Percentiles rank a stretch among this genome's conserved stretches.
Evolutionary conservation across 768 basidiomycete species (phyloP).

Genomic region (Lentinula guzmanii): DNA sequence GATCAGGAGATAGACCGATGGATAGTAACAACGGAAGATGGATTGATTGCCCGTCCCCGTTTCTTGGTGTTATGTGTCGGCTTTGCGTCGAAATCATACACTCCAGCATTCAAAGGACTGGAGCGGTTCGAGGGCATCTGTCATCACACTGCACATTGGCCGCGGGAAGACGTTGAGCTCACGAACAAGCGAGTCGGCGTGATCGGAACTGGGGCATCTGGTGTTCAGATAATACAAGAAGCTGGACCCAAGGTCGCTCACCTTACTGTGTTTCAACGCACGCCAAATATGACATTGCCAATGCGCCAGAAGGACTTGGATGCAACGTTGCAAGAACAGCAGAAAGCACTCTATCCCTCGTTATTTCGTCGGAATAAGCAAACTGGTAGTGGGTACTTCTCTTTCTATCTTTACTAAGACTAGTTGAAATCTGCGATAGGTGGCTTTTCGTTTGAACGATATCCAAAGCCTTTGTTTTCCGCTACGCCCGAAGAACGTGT

Average conservation of each 20-base stretch:
- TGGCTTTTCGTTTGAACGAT: background rate
- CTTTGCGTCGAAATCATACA: conserved; percentile 7
- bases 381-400: conserved; percentile 8
- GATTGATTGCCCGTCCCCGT: conserved; percentile 3
- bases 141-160: conserved; percentile 5
- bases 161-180: background rate
- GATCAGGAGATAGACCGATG: conserved; percentile 6
- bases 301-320: conserved; percentile 14
- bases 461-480: conserved; percentile 1
- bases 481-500: conserved; percentile 10
- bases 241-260: conserved; percentile 14
- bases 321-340: conserved; percentile 7
- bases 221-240: conserved; percentile 14
- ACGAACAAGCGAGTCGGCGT: conserved; percentile 2
- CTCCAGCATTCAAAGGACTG: background rate
- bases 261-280: conserved; percentile 23
- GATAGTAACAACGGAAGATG: conserved; percentile 7
- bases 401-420: background rate
- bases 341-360: conserved; percentile 14
- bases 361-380: conserved; percentile 15
- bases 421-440: background rate
- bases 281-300: conserved; percentile 18
- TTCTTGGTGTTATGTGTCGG: conserved; percentile 13
- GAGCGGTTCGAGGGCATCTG: background rate
- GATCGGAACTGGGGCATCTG: conserved; percentile 11